Percentiles rank a stretch among this genome's conserved stretches.
phyloP scores from a whole-genome alignment of 2,329 filamentous ascomycete species.

The Stemphylium beticola region DNA sequence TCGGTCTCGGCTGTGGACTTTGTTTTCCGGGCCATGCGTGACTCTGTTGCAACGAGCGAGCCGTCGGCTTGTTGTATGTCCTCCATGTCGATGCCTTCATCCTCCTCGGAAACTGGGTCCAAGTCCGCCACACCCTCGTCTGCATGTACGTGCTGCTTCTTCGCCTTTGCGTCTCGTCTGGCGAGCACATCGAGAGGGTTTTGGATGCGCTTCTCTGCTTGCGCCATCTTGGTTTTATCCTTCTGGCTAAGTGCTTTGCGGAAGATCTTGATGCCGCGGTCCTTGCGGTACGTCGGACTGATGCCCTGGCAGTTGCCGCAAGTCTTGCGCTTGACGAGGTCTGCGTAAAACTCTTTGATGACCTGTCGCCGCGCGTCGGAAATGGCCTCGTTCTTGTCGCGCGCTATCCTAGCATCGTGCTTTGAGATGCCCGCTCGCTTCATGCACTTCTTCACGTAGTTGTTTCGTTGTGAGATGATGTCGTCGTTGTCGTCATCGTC shows the following conservation, averaged over 20 bases:
- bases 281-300: constrained; percentile 79
- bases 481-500: constrained; percentile 68
- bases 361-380: constrained; percentile 76
- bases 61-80: constrained; percentile 51
- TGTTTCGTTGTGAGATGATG: constrained; percentile 63
- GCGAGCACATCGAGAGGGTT: constrained; percentile 72
- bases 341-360: constrained; percentile 80
- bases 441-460: constrained; percentile 77
- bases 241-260: constrained; percentile 78
- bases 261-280: constrained; percentile 92
- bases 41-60: constrained; percentile 59
- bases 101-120: constrained; percentile 52
- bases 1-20: constrained; percentile 46
- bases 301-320: constrained; percentile 68
- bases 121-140: constrained; percentile 77
- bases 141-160: constrained; percentile 55
- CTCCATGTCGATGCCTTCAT: constrained; percentile 47
- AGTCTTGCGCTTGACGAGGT: constrained; percentile 71
- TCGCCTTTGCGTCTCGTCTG: constrained; percentile 52
- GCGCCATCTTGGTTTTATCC: constrained; percentile 77
- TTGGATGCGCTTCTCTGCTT: constrained; percentile 68
- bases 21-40: constrained; percentile 47
- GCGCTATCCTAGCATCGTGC: constrained; percentile 54
- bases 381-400: constrained; percentile 81
- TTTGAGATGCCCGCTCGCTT: constrained; percentile 60